Conservation (phyloP, 352 stramenopile genomes). For the Globisporangium emineosum region DNA sequence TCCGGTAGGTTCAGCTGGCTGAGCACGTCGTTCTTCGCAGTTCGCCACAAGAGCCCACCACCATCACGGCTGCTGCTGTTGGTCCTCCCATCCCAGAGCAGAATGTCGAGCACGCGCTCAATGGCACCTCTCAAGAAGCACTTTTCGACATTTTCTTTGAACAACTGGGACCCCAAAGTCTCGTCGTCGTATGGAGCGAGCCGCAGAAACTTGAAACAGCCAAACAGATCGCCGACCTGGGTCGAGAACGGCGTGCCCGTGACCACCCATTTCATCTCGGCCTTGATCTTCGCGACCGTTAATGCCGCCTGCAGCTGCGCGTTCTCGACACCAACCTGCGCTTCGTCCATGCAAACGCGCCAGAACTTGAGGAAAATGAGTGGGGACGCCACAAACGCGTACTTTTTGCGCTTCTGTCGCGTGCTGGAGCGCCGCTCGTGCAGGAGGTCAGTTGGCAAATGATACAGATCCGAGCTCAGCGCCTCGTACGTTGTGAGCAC, state of each 20-base stretch:
- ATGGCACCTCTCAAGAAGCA: conserved; percentile 37
- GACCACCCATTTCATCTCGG: conserved; percentile 81
- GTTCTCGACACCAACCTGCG: conserved; percentile 88
- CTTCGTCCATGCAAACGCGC: conserved; percentile 92
- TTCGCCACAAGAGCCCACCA: conserved; percentile 71
- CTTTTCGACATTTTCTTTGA: conserved; percentile 33
- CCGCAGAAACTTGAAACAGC: conserved; percentile 71
- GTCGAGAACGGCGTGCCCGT: conserved; percentile 88
- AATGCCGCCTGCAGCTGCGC: conserved; percentile 65
- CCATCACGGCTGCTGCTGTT: conserved; percentile 10
- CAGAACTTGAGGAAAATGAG: conserved; percentile 85
- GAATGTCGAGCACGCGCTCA: conserved; percentile 44
- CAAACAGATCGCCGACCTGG: conserved; percentile 83
- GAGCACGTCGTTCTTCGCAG: conserved; percentile 67
- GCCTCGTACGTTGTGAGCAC: conserved; percentile 91
- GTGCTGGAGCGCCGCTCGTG: conserved; percentile 52
- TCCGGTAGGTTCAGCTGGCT: conserved; percentile 57
- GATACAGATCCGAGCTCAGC: conserved; percentile 78
- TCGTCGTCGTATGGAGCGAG: conserved; percentile 45
- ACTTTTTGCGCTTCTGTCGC: conserved; percentile 64
- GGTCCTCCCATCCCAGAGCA: conserved; percentile 38
- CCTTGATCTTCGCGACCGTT: conserved; percentile 74
- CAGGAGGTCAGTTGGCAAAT: conserved; percentile 45
- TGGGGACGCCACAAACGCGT: conserved; percentile 86
- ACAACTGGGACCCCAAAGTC: conserved; percentile 24